Percentiles rank a stretch among this genome's conserved stretches.
Evolutionary conservation across 2,329 filamentous ascomycete genomes (phyloP).

Genomic region (Pseudogymnoascus verrucosus): DNA sequence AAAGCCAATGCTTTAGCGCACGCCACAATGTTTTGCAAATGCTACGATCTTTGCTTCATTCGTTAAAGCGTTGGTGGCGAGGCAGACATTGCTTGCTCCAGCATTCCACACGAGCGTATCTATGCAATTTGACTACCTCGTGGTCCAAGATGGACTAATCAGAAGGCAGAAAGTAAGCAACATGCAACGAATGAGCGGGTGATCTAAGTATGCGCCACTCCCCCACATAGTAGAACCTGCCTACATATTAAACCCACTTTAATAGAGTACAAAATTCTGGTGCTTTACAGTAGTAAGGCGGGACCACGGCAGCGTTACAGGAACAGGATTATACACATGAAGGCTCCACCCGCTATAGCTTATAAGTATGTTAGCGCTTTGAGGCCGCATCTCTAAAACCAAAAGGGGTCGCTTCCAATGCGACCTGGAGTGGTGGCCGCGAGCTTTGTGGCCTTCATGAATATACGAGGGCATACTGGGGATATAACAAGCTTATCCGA

Average conservation of each 20-base stretch:
- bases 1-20: constrained; percentile 2
- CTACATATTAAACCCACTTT: neutral
- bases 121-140: neutral
- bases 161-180: neutral
- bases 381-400: neutral
- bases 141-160: neutral
- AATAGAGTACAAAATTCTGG: neutral
- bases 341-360: neutral
- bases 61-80: neutral
- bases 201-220: neutral
- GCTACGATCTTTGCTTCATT: neutral
- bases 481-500: neutral
- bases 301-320: neutral
- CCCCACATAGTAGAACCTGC: neutral
- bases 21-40: neutral
- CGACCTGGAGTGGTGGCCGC: neutral
- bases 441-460: neutral
- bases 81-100: neutral
- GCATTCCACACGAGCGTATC: neutral
- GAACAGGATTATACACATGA: neutral
- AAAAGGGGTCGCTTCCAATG: neutral
- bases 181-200: neutral
- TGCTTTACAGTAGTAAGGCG: neutral
- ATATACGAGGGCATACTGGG: neutral
- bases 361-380: neutral